phyloP scores from a whole-genome alignment of 805 yeast species.

The Yarrowia divulgata region DNA sequence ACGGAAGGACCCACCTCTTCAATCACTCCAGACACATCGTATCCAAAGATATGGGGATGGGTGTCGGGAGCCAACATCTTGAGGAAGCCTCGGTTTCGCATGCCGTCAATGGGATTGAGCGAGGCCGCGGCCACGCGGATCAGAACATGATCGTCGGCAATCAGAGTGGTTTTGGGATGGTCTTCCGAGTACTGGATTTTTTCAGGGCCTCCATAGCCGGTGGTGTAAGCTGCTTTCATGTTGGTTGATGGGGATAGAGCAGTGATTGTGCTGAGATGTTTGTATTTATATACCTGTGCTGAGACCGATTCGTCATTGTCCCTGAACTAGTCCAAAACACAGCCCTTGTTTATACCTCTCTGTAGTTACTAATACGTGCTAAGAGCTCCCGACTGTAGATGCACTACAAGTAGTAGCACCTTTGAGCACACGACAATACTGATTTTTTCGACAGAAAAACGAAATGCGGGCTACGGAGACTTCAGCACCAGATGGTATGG shows the following conservation, averaged over 20 bases:
- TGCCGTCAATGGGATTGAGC: slow-evolving; percentile 46
- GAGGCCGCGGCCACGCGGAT: slow-evolving; percentile 44
- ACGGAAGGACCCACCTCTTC: slow-evolving; percentile 44
- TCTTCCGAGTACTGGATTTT: background rate
- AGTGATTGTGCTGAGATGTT: background rate
- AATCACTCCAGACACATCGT: slow-evolving; percentile 45
- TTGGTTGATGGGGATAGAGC: background rate
- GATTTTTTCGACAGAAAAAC: no score
- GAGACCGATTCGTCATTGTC: no score
- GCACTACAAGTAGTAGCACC: no score
- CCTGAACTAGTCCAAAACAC: no score
- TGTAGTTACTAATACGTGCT: no score
- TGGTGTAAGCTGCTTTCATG: slow-evolving; percentile 33
- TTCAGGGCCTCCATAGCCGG: slow-evolving; percentile 20
- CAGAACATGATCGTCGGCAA: slow-evolving; percentile 38
- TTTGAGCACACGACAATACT: no score
- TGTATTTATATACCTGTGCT: background rate
- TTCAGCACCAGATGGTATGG: no score
- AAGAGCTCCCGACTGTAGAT: no score
- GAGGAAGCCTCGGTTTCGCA: slow-evolving; percentile 40
- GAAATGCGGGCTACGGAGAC: no score
- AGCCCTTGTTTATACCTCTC: no score
- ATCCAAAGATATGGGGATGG: slow-evolving; percentile 43
- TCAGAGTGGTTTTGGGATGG: slow-evolving; percentile 2
- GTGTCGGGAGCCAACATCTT: slow-evolving; percentile 28